phyloP scores from a whole-genome alignment of 2,329 filamentous ascomycete species.

The Zelopaecilomyces penicillatus region DNA sequence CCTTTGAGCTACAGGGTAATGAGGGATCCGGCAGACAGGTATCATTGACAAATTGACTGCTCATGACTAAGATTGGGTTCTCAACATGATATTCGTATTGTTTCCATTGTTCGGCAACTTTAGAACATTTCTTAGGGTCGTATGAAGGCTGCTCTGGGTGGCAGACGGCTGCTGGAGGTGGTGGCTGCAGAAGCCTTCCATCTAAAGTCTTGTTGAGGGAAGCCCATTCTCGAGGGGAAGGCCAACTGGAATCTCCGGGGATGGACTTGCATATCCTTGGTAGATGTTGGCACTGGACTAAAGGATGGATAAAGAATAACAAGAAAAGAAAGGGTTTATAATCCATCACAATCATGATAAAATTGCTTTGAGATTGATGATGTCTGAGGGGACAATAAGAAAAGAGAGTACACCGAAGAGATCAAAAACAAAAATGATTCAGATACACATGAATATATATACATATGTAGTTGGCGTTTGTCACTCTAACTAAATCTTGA shows the following conservation, averaged over 20 bases:
- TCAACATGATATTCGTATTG: constrained; percentile 5
- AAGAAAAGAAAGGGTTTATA: not conserved
- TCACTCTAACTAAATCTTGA: no score
- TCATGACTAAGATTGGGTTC: constrained; percentile 7
- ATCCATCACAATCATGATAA: not conserved
- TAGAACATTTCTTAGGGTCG: not conserved
- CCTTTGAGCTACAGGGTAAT: constrained; percentile 18
- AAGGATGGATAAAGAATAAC: not conserved
- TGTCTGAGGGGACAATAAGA: no score
- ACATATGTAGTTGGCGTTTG: no score
- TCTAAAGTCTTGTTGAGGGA: constrained; percentile 36
- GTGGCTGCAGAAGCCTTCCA: constrained; percentile 34
- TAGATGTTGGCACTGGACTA: not conserved
- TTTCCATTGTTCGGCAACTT: not conserved
- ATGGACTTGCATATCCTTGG: constrained; percentile 34
- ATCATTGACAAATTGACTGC: constrained; percentile 34
- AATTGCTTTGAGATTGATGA: no score
- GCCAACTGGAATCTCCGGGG: constrained; percentile 40
- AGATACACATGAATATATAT: no score
- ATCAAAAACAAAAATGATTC: no score
- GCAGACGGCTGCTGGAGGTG: constrained; percentile 18
- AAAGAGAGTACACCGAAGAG: no score
- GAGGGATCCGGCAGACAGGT: constrained; percentile 31
- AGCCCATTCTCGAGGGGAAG: constrained; percentile 34
- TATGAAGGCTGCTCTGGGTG: constrained; percentile 7